Evolutionary conservation across 2,329 filamentous ascomycete species (phyloP).

Genomic region (Calonectria pauciramosa): DNA sequence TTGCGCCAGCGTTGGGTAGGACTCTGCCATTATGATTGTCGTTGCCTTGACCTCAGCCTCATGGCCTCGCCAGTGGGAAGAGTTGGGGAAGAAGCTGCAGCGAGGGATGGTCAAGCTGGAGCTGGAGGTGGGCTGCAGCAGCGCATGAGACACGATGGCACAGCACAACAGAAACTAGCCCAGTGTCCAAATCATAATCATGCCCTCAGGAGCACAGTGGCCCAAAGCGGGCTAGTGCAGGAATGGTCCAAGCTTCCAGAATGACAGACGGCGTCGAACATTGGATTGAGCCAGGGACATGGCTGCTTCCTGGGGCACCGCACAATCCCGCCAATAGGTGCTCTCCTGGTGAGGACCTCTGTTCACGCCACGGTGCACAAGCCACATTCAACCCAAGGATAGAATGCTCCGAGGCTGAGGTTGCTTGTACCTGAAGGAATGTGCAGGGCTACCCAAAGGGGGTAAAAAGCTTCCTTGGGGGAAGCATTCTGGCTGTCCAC

Average conservation of each 20-base stretch:
- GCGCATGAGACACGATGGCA: slow-evolving; percentile 12
- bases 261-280: not conserved
- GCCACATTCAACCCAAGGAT: slow-evolving; percentile 15
- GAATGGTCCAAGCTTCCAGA: slow-evolving; percentile 24
- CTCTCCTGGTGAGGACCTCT: not conserved
- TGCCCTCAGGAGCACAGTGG: slow-evolving; percentile 8
- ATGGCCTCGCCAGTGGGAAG: slow-evolving; percentile 36
- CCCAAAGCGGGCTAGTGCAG: slow-evolving; percentile 3
- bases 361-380: slow-evolving; percentile 17
- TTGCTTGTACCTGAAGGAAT: slow-evolving; percentile 16
- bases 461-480: not conserved
- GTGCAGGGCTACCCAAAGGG: not conserved
- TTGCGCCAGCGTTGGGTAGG: slow-evolving; percentile 90
- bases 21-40: slow-evolving; percentile 75
- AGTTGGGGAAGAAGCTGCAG: slow-evolving; percentile 11
- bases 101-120: not conserved
- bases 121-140: slow-evolving; percentile 15
- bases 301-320: slow-evolving; percentile 13
- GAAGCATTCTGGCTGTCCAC: not conserved
- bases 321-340: slow-evolving; percentile 3
- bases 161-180: not conserved
- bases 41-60: slow-evolving; percentile 35
- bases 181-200: slow-evolving; percentile 16
- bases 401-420: slow-evolving; percentile 17
- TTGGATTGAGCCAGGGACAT: slow-evolving; percentile 11